A percentile compares a stretch with the other conserved stretches of the same genome.
These are phyloP conservation scores for Zostera marina DNA, from an alignment of 116 monocot genomes.

Conservation along the genomic window DNA sequence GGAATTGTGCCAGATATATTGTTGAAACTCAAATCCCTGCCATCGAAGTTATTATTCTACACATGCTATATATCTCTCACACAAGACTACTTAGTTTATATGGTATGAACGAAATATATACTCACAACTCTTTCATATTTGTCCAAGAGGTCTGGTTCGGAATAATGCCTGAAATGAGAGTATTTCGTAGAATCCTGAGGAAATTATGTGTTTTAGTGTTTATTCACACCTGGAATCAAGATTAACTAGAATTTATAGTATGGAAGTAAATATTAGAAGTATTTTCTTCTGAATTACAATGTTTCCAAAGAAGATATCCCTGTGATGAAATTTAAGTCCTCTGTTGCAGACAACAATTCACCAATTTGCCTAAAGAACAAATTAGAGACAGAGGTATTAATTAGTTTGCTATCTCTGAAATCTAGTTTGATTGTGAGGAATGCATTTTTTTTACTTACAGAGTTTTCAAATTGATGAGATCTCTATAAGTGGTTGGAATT, in stretches of 20 bases:
- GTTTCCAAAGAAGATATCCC: background rate
- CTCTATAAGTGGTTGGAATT: background rate
- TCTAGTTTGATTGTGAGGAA: no score
- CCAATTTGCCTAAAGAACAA: background rate
- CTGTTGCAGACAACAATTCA: background rate
- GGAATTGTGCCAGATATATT: background rate
- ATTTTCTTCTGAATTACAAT: no score
- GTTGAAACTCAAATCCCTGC: background rate
- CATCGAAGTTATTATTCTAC: no score
- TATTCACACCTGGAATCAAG: no score
- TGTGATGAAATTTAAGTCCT: background rate
- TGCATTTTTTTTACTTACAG: slow-evolving; percentile 1
- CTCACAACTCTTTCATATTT: background rate
- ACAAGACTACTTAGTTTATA: background rate
- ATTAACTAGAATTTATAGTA: background rate
- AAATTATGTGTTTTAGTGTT: background rate
- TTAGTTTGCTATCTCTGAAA: no score
- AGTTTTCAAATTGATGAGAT: background rate
- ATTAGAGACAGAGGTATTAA: background rate
- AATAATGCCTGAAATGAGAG: background rate
- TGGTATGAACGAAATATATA: background rate
- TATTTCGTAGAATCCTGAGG: slow-evolving; percentile 1
- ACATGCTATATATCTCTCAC: no score
- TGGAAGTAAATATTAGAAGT: background rate
- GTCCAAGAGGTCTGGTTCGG: background rate